A percentile compares a stretch with the other conserved stretches of the same genome.
Conservation (phyloP, 768 basidiomycete genomes). For the Boletus vinaceobasis region DNA sequence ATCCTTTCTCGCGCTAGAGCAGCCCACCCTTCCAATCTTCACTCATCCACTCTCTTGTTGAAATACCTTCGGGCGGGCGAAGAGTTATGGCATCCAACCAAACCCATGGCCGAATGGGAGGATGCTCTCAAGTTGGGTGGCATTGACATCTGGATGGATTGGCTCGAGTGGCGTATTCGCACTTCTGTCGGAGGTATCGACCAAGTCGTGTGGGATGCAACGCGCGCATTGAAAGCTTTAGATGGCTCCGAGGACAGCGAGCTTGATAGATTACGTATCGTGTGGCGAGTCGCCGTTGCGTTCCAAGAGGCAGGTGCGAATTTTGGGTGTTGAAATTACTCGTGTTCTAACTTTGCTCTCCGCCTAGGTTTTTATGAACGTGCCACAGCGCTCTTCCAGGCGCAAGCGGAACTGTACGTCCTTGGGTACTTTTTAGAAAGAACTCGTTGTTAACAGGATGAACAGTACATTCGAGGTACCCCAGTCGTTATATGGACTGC, state of each 20-base stretch:
- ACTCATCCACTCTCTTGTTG: constrained; percentile 51
- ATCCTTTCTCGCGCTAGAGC: constrained; percentile 62
- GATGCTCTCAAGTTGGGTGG: constrained; percentile 51
- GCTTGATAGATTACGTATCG: constrained; percentile 51
- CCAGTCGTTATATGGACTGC: constrained; percentile 35
- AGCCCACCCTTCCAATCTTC: constrained; percentile 48
- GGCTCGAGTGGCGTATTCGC: constrained; percentile 74
- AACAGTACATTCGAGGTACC: constrained; percentile 61
- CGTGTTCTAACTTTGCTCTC: constrained; percentile 1
- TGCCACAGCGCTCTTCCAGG: constrained; percentile 76
- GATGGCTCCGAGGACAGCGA: constrained; percentile 44
- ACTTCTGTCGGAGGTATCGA: constrained; percentile 46
- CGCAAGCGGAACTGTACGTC: constrained; percentile 76
- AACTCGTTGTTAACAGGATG: constrained; percentile 5
- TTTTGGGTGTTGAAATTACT: neutral
- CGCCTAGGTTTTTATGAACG: constrained; percentile 66
- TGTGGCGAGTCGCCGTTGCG: constrained; percentile 68
- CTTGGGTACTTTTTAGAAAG: neutral
- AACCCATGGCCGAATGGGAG: constrained; percentile 66
- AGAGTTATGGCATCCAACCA: constrained; percentile 60
- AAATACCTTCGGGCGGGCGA: constrained; percentile 70
- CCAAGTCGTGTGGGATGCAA: constrained; percentile 50
- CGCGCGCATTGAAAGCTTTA: constrained; percentile 44
- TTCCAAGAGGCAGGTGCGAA: constrained; percentile 63
- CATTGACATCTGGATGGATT: constrained; percentile 68